These are phyloP conservation scores for Arabidopsis arenosa DNA, from an alignment of 345 rosid species.

Conservation along the genomic window DNA sequence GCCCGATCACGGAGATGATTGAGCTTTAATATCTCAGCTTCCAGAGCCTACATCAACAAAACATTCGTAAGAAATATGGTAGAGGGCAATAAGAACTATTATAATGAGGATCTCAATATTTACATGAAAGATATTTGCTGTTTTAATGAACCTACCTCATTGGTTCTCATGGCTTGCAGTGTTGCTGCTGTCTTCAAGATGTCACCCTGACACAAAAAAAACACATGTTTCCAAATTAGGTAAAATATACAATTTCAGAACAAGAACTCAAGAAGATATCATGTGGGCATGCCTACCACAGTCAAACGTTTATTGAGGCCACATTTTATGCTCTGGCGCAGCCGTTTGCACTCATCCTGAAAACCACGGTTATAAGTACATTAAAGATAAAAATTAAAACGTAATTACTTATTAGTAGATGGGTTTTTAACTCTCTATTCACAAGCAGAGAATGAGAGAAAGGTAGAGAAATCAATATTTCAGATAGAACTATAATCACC, in stretches of 20 bases:
- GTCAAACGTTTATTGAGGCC: conserved; percentile 69
- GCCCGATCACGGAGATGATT: conserved; percentile 86
- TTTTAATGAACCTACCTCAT: conserved; percentile 59
- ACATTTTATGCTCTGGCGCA: conserved; percentile 70
- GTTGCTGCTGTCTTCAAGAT: conserved; percentile 67
- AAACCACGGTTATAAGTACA: conserved; percentile 38
- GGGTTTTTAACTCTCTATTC: conserved; percentile 2
- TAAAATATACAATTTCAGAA: conserved; percentile 6
- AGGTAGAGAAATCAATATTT: conserved; percentile 21
- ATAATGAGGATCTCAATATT: conserved; percentile 28
- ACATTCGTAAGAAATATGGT: conserved; percentile 16
- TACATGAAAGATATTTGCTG: conserved; percentile 9
- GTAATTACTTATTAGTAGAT: background rate
- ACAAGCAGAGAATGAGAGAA: conserved; percentile 19
- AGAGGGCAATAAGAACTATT: conserved; percentile 10
- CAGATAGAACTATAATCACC: conserved; percentile 54
- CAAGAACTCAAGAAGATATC: background rate
- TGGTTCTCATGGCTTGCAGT: conserved; percentile 67
- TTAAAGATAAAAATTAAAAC: conserved; percentile 18
- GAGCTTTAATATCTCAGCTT: conserved; percentile 66
- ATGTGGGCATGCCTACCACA: conserved; percentile 61
- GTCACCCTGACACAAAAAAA: conserved; percentile 65
- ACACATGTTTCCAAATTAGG: conserved; percentile 24
- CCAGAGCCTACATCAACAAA: conserved; percentile 61
- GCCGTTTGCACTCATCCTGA: conserved; percentile 84